A percentile compares a stretch with the other conserved stretches of the same genome.
Conservation (phyloP, 306 rosid species). For the Medicago arabica region DNA sequence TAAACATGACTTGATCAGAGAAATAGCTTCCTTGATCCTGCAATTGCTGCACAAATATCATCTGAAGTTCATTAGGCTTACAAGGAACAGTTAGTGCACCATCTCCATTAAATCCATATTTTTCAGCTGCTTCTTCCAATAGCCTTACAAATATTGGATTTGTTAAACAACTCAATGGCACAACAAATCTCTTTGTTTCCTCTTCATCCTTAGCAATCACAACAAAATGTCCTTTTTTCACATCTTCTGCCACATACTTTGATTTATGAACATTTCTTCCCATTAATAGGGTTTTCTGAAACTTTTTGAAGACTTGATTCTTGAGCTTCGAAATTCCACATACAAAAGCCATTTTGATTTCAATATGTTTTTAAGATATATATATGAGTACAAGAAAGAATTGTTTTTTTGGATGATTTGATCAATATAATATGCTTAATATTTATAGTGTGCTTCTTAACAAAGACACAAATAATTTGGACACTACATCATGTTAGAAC, state of each 20-base stretch:
- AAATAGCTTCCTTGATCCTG: background rate
- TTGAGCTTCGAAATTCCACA: constrained; percentile 55
- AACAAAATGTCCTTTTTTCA: constrained; percentile 81
- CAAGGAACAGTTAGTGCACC: constrained; percentile 81
- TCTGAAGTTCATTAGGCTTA: constrained; percentile 50
- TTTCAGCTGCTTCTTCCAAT: constrained; percentile 71
- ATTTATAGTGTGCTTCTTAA: constrained; percentile 31
- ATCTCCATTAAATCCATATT: constrained; percentile 70
- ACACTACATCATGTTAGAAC: constrained; percentile 9
- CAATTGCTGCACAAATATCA: constrained; percentile 56
- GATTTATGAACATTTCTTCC: constrained; percentile 37
- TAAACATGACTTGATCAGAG: background rate
- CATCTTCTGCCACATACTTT: constrained; percentile 32
- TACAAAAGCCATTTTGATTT: constrained; percentile 45
- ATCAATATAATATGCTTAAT: background rate
- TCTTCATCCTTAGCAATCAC: constrained; percentile 66
- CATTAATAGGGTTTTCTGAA: constrained; percentile 49
- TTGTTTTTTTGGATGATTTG: background rate
- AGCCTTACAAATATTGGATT: constrained; percentile 62
- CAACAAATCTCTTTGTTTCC: constrained; percentile 61
- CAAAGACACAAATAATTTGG: background rate
- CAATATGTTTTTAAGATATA: background rate
- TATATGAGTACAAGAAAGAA: background rate
- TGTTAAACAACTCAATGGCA: constrained; percentile 66
- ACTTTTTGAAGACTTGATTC: constrained; percentile 60